Evolutionary conservation across 169 alveolate genomes (phyloP).

Genomic region (Perkinsus olseni): DNA sequence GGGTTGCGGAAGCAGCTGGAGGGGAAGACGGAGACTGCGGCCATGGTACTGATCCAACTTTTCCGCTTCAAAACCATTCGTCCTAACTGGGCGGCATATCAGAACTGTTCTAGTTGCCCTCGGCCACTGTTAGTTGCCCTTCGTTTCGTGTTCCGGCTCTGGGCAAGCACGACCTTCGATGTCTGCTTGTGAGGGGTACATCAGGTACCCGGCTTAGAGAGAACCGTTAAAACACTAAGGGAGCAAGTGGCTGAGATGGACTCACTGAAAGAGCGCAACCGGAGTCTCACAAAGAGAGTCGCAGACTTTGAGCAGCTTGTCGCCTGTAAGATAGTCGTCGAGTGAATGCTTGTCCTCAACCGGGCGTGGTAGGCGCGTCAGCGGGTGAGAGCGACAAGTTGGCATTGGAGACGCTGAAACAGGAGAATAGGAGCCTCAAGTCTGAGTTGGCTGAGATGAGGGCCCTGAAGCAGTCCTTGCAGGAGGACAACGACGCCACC

Average conservation of each 20-base stretch:
- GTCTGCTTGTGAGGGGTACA: background rate
- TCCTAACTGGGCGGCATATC: too few relatives aligned
- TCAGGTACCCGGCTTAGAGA: background rate
- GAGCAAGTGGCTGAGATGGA: background rate
- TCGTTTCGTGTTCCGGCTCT: too few relatives aligned
- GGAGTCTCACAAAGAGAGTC: background rate
- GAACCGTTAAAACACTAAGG: background rate
- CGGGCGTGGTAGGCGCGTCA: background rate
- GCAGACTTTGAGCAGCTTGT: background rate
- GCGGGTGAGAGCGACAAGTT: background rate
- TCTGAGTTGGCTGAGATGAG: background rate
- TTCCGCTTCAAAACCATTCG: too few relatives aligned
- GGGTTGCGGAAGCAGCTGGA: background rate
- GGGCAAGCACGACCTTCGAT: too few relatives aligned
- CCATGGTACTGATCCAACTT: background rate
- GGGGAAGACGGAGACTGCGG: background rate
- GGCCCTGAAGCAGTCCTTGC: background rate
- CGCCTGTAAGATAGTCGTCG: background rate
- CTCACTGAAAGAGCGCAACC: background rate
- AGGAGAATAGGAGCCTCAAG: background rate
- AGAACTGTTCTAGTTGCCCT: too few relatives aligned
- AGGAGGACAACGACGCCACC: background rate
- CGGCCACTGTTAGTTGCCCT: too few relatives aligned
- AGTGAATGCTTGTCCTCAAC: background rate
- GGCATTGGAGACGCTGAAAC: background rate